Evolutionary conservation across 2,329 filamentous ascomycete genomes (phyloP).

Genomic region (Aureobasidium pullulans): DNA sequence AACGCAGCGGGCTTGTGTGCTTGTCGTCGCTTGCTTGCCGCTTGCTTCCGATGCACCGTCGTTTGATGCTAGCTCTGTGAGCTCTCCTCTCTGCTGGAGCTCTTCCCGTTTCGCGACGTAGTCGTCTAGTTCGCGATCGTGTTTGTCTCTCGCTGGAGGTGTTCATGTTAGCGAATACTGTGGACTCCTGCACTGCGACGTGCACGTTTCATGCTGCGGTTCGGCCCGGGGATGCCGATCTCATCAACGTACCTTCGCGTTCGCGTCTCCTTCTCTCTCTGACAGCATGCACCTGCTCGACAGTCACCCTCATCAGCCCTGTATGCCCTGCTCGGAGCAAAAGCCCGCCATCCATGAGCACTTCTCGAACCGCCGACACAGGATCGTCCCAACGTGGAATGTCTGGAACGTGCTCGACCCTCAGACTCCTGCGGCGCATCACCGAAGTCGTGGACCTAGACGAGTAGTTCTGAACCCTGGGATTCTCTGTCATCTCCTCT

Average conservation of each 20-base stretch:
- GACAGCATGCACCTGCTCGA: neutral
- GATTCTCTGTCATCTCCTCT: slow-evolving; percentile 7
- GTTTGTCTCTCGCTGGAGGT: neutral
- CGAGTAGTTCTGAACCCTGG: neutral
- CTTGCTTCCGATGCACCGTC: neutral
- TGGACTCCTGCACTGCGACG: neutral
- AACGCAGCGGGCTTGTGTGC: neutral
- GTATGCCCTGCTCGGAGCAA: neutral
- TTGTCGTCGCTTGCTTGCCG: neutral
- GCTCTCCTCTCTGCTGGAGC: neutral
- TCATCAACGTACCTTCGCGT: neutral
- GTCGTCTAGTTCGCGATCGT: neutral
- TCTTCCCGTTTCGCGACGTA: neutral
- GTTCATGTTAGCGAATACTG: neutral
- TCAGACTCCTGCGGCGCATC: neutral
- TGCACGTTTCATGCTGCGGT: neutral
- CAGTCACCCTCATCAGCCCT: neutral
- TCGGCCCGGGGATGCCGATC: neutral
- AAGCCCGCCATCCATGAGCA: neutral
- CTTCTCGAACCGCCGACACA: neutral
- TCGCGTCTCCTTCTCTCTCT: neutral
- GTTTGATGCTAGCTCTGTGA: neutral
- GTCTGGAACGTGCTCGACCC: neutral
- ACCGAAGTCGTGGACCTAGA: neutral
- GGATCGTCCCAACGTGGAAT: neutral